Evolutionary conservation across 148 eudicot genomes (phyloP).

Genomic region (Simmondsia chinensis): DNA sequence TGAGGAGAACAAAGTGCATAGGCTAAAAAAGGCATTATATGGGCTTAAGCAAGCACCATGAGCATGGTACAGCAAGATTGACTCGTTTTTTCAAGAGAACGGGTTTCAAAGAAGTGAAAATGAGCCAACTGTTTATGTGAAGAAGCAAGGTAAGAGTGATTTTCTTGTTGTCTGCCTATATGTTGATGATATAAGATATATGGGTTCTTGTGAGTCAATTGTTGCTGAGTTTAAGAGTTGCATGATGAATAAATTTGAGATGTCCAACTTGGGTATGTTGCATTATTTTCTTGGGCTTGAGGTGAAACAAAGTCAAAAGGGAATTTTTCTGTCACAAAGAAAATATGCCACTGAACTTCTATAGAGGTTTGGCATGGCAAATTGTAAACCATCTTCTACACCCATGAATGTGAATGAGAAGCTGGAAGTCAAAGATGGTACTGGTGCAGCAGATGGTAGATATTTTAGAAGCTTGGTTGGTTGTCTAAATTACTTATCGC

Average conservation of each 20-base stretch:
- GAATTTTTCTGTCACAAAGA: background rate
- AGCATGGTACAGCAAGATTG: constrained; percentile 3
- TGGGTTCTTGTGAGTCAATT: background rate
- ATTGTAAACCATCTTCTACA: background rate
- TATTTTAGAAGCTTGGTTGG: background rate
- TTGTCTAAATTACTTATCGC: background rate
- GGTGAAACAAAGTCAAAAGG: background rate
- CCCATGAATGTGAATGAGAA: constrained; percentile 3
- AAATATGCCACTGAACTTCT: constrained; percentile 1
- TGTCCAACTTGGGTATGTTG: background rate
- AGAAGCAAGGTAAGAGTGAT: background rate
- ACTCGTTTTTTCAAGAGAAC: background rate
- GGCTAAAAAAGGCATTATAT: background rate
- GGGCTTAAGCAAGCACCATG: constrained; percentile 1
- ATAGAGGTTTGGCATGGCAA: background rate
- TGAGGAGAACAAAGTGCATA: background rate
- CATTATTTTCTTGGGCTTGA: background rate
- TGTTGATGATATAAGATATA: no score
- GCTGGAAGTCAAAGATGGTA: background rate
- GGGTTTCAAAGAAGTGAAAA: background rate
- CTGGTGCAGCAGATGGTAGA: background rate
- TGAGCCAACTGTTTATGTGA: background rate
- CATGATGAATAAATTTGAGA: background rate
- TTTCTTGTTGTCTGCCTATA: background rate
- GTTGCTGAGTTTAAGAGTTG: background rate